phyloP scores from a whole-genome alignment of 441 rosid species.

The Mallotus japonicus region DNA sequence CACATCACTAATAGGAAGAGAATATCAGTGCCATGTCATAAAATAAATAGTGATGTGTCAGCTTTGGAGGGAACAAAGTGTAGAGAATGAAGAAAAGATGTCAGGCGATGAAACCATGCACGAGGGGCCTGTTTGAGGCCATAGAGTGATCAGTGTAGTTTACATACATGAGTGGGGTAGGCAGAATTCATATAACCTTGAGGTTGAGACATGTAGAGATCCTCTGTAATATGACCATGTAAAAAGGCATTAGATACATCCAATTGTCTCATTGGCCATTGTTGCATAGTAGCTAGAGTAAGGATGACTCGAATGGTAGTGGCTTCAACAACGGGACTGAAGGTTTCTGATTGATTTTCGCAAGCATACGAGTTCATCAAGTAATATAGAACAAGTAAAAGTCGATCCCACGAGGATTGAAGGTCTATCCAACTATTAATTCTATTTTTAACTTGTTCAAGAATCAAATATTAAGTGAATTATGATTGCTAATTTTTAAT shows the following conservation, averaged over 20 bases:
- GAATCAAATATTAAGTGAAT: too few relatives aligned
- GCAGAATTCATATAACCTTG: neutral
- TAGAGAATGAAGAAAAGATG: neutral
- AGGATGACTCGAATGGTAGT: neutral
- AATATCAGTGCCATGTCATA: neutral
- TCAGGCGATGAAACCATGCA: neutral
- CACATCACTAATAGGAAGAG: neutral
- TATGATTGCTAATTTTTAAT: too few relatives aligned
- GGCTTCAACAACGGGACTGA: too few relatives aligned
- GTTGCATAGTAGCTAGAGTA: neutral
- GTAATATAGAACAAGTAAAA: too few relatives aligned
- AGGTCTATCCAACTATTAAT: too few relatives aligned
- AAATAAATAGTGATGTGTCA: neutral
- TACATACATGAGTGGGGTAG: neutral
- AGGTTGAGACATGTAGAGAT: neutral
- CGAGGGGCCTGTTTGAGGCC: too few relatives aligned
- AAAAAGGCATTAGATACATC: too few relatives aligned
- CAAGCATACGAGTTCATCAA: too few relatives aligned
- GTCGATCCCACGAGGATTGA: too few relatives aligned
- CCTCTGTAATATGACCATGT: neutral
- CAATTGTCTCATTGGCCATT: neutral
- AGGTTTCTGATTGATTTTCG: too few relatives aligned
- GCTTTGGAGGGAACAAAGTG: neutral
- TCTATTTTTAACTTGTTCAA: too few relatives aligned
- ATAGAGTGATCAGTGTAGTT: neutral